A percentile compares a stretch with the other conserved stretches of the same genome.
These are phyloP conservation scores for Solanum bulbocastanum DNA, from an alignment of 257 asterid genomes.

Conservation along the genomic window DNA sequence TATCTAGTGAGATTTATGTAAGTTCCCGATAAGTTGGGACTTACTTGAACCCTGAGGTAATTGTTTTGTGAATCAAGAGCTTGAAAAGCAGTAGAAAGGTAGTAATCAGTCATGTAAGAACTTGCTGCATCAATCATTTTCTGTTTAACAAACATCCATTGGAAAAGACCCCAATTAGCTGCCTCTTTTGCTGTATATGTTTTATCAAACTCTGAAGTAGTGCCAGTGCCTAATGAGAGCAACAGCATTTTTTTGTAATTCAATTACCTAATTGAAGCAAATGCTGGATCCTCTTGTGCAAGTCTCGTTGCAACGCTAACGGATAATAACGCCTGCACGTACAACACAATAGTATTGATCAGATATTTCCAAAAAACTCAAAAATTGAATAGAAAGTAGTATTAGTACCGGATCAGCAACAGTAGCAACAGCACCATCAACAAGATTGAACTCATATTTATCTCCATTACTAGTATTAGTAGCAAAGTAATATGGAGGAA, in stretches of 20 bases:
- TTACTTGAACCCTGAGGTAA: conserved; percentile 11
- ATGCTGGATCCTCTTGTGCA: neutral
- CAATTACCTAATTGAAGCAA: neutral
- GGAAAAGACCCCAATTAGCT: fast-evolving
- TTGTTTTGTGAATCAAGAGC: neutral
- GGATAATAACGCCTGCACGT: neutral
- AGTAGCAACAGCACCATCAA: neutral
- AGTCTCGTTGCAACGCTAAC: neutral
- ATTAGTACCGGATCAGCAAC: neutral
- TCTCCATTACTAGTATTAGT: neutral
- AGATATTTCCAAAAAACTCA: no score
- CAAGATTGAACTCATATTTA: neutral
- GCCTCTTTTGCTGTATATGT: neutral
- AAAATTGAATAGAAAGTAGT: no score
- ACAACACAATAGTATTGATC: no score
- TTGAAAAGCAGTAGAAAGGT: neutral
- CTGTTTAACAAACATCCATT: fast-evolving
- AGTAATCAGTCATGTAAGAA: neutral
- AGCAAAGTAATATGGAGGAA: neutral
- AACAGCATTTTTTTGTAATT: neutral
- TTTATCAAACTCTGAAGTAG: neutral
- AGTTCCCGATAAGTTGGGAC: neutral
- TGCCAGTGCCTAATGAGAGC: neutral
- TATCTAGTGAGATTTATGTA: no score
- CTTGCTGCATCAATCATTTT: fast-evolving